A percentile compares a stretch with the other conserved stretches of the same genome.
Evolutionary conservation across 495 filamentous ascomycete species (phyloP).

Genomic region (Trypethelium eluteriae): DNA sequence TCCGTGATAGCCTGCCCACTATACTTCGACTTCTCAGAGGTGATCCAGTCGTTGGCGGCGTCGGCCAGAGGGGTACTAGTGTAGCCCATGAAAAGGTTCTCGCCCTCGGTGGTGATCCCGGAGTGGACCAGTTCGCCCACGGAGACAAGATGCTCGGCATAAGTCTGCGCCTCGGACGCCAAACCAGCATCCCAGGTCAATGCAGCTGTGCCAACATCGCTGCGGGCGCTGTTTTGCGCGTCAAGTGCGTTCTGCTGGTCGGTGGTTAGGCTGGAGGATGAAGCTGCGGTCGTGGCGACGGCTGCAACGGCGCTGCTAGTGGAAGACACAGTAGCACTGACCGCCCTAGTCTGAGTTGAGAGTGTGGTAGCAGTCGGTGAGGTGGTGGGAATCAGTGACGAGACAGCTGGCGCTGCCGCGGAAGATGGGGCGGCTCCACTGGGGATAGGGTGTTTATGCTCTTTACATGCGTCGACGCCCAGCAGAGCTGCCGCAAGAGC

Average conservation of each 20-base stretch:
- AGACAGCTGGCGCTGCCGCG: neutral
- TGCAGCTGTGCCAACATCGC: constrained; percentile 17
- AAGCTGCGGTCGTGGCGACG: neutral
- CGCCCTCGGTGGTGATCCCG: constrained; percentile 23
- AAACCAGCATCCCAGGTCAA: constrained; percentile 34
- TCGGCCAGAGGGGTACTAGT: constrained; percentile 18
- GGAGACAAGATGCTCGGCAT: constrained; percentile 32
- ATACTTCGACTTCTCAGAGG: constrained; percentile 33
- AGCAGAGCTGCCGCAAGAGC: neutral
- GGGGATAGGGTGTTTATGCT: neutral
- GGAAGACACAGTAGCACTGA: neutral
- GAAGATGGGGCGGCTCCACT: neutral
- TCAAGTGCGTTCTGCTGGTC: constrained; percentile 21
- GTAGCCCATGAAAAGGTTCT: constrained; percentile 35
- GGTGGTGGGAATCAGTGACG: neutral
- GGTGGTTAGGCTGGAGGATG: neutral
- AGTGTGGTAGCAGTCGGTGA: neutral
- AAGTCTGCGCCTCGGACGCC: constrained; percentile 30
- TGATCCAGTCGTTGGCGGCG: constrained; percentile 27
- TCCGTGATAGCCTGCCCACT: constrained; percentile 36
- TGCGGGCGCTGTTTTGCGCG: constrained; percentile 31
- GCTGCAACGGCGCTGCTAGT: neutral
- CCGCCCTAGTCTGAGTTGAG: neutral
- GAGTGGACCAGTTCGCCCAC: constrained; percentile 33
- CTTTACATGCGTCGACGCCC: neutral